Conservation (phyloP, 225 moss, liverwort and hornwort genomes). For the Ulota crispa region DNA sequence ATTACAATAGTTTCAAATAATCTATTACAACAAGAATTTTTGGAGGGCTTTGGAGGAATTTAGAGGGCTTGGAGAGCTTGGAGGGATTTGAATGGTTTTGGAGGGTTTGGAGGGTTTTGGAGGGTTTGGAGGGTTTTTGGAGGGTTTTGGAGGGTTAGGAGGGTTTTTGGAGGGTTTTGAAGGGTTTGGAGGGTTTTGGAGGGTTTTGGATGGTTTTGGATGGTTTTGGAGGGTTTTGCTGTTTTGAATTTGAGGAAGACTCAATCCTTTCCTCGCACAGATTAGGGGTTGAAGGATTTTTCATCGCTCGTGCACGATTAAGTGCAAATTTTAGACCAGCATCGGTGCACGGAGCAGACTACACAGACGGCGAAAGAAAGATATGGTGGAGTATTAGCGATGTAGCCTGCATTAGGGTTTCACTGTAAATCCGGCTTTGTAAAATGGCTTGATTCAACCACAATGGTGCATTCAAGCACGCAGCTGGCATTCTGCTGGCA, state of each 20-base stretch:
- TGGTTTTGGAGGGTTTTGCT: neutral
- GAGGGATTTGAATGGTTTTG: too few relatives aligned
- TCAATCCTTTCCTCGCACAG: neutral
- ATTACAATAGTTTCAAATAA: too few relatives aligned
- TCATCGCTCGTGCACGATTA: neutral
- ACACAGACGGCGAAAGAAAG: neutral
- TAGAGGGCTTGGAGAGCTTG: too few relatives aligned
- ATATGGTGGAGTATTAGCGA: neutral
- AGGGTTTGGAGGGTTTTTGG: too few relatives aligned
- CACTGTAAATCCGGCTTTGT: neutral
- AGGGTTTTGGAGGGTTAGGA: too few relatives aligned
- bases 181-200: too few relatives aligned
- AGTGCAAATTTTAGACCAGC: neutral
- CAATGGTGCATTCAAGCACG: conserved; percentile 53
- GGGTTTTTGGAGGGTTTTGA: too few relatives aligned
- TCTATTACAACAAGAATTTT: too few relatives aligned
- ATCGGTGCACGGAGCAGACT: neutral
- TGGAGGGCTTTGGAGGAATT: too few relatives aligned
- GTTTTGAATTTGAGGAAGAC: neutral
- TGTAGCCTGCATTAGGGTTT: neutral
- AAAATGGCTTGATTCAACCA: neutral
- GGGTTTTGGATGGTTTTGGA: too few relatives aligned
- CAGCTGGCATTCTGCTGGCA: conserved; percentile 50
- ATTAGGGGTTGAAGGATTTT: neutral
- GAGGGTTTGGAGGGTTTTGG: neutral